Evolutionary conservation across 208 protist species (phyloP).

Genomic region (Blechomonas ayalai): DNA sequence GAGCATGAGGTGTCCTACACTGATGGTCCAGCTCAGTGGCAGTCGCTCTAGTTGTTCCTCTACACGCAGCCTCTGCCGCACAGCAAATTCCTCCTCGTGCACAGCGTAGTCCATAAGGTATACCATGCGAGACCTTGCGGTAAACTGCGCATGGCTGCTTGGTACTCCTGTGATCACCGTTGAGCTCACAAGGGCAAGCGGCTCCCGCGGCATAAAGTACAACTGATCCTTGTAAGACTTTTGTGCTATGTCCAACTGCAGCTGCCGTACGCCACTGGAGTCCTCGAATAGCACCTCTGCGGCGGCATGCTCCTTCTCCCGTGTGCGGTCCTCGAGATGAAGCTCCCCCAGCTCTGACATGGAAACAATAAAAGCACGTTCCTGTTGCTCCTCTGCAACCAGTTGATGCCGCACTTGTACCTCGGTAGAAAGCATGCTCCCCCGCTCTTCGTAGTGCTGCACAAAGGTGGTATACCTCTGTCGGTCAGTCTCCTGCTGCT

Average conservation of each 20-base stretch:
- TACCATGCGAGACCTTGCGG: not conserved
- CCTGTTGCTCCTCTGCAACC: slow-evolving; percentile 3
- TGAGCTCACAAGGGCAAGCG: slow-evolving; percentile 4
- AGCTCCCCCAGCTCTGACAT: slow-evolving; percentile 2
- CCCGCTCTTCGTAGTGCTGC: slow-evolving; percentile 7
- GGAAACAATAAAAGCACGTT: slow-evolving; percentile 3
- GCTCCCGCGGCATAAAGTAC: slow-evolving; percentile 1
- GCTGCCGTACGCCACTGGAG: slow-evolving; percentile 5
- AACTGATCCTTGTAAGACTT: slow-evolving; percentile 3
- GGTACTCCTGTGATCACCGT: not conserved
- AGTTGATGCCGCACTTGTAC: slow-evolving; percentile 5
- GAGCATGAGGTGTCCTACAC: not conserved
- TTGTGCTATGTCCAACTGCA: slow-evolving; percentile 10
- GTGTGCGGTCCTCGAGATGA: not conserved
- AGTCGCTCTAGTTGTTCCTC: slow-evolving; percentile 12
- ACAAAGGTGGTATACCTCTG: slow-evolving; percentile 8
- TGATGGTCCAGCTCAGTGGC: slow-evolving; percentile 8
- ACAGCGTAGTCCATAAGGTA: slow-evolving; percentile 16
- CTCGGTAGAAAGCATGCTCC: slow-evolving; percentile 12
- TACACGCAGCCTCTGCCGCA: not conserved
- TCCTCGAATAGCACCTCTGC: slow-evolving; percentile 7
- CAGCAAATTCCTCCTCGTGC: slow-evolving; percentile 16
- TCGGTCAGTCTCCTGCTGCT: slow-evolving; percentile 3
- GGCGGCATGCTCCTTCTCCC: not conserved
- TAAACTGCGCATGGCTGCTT: not conserved